A percentile compares a stretch with the other conserved stretches of the same genome.
Evolutionary conservation across 2,329 filamentous ascomycete genomes (phyloP).

Genomic region (Penicillium sp.): DNA sequence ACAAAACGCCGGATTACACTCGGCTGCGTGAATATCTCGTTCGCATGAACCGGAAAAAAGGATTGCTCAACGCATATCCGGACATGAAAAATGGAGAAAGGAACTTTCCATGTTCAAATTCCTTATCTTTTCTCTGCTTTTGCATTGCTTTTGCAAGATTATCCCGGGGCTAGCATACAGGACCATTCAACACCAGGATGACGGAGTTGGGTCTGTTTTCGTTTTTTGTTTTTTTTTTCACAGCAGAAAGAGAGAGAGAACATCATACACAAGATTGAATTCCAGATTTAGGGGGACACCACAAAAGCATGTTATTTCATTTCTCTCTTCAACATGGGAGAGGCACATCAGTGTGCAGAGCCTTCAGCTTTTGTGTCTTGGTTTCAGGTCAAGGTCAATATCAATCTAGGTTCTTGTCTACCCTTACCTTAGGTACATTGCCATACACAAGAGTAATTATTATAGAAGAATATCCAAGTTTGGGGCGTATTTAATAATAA

Average conservation of each 20-base stretch:
- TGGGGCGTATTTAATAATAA: neutral
- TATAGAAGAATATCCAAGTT: neutral
- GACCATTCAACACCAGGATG: slow-evolving; percentile 13
- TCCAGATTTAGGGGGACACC: neutral
- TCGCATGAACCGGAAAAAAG: neutral
- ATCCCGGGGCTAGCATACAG: slow-evolving; percentile 1
- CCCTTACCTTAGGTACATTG: neutral
- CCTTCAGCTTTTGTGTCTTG: neutral
- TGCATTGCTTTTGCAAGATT: neutral
- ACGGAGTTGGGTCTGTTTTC: slow-evolving; percentile 22
- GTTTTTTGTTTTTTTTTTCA: neutral
- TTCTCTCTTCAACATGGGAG: slow-evolving; percentile 29
- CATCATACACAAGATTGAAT: neutral
- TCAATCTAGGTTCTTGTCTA: neutral
- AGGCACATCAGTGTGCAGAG: neutral
- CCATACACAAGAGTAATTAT: neutral
- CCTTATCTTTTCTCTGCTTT: neutral
- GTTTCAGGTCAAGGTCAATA: neutral
- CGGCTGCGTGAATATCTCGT: neutral
- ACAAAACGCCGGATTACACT: neutral
- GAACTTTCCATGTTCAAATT: neutral
- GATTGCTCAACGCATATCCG: neutral
- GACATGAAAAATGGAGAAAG: neutral
- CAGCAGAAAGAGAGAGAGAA: neutral
- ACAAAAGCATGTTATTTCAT: slow-evolving; percentile 14